Base-by-base conservation (phyloP, 176 grass and related monocot genomes). In the Otatea glauca region DNA sequence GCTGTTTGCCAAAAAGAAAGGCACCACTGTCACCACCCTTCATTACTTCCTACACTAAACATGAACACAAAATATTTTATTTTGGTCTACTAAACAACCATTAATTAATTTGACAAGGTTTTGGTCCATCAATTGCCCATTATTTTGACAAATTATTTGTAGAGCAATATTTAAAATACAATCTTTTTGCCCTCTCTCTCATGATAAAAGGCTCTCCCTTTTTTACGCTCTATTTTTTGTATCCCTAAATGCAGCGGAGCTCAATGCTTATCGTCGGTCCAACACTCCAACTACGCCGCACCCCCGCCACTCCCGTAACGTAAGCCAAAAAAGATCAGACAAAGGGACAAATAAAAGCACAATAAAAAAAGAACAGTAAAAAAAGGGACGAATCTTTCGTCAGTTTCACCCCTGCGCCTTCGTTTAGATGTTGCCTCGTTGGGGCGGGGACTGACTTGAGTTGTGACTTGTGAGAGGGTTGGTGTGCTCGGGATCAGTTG, bases 401-500 rank as follows among this genome's bases (percentile, higher is more conserved):
- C 55, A 45, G 37, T 76, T 48, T 3, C 1, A n/a, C 61, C 65
- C 9, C 41, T 43, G 37, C 60, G 16, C 41, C 63, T 84, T 74
- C 80, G 55, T 77, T 38, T 13, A 27, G 83, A 43, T 32, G 84
- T 41, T 61, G 82, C n/a, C 59, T 80, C 65, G 58, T 58, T 67
- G 37, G 5, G 63, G 62, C 21, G 49, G 72, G 3, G 75, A 1
- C 56, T 20, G n/a, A 41, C 44, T 44, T 42, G 45, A 10, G 43
- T 3, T 10, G 43, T 42, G 45, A 10, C 9, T 3, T 10, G 43
- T 17, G 79, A 4, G 65, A 62, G n/a, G 81, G 69, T 78, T 75
- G 89, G 68, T 83, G 88, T 76, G 60, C 80, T 78, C 59, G 74
- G 79, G 73, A 90, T 86, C 73, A 90, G 79, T 37, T 76, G 78